Base-by-base conservation (phyloP, 1,139 yeast species). In the Geotrichum klebahnii region DNA sequence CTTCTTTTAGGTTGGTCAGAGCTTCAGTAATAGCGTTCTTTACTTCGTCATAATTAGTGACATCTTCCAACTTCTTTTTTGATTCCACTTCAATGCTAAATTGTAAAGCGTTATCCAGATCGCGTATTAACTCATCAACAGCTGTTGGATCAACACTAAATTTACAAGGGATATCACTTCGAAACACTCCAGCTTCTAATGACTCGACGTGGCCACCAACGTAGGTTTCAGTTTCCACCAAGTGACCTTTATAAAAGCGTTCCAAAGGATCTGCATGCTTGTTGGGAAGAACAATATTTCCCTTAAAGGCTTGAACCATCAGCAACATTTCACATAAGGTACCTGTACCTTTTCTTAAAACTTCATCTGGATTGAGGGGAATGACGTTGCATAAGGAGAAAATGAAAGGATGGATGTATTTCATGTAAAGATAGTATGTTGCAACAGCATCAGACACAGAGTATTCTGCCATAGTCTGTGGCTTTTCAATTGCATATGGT, bases 361-460 rank as follows among this genome's bases (percentile, higher is more conserved):
- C 95, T 67, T 94, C 98, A 67, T 94, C 99, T 0, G 98, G 98
- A 61, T 90, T 89, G 58, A 94, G 73, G 0, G 99, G 99, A 69
- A 94, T 81, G 65, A 94, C 92, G 12, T 95, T 88, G 68, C 97
- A 90, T 55, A 94, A 79, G 2, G 98, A 94, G 65, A 94, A 90
- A 61, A 94, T 85, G 69, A 94, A 94, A 1, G 98, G 98, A 68
- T 90, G 97, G 42, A 94, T 97, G 64, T 92, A 94, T 67, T 94
- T 94, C 80, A 85, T 90, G 71, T 90, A 94, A 46, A 94, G 74
- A 66, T 94, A 94, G 65, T 90, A 94, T 1, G 99, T 94, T 4
- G 98, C 98, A 44, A 94, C 98, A 2, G 99, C 99, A 76, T 94
- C 99, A 52, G 98, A 94, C 23, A 94, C 99, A 0, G 98, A 94